Base-by-base conservation (phyloP, 352 stramenopile genomes). In the Pythium brassicae region DNA sequence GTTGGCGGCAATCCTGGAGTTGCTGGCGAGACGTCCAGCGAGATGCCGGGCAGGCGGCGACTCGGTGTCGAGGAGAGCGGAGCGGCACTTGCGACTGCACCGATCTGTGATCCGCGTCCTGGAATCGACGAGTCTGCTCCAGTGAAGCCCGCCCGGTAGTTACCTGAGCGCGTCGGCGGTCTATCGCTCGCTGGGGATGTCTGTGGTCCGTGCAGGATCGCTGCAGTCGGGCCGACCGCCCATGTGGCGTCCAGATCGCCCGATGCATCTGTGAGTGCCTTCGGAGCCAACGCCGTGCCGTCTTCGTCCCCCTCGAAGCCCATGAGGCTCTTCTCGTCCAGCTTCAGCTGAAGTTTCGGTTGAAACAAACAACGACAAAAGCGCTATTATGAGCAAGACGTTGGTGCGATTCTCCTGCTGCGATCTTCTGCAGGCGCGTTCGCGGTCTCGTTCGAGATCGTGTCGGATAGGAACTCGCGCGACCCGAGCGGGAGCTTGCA, bases 401-500 rank as follows among this genome's bases (percentile, higher is more conserved):
- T n/a, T n/a, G n/a, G n/a, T n/a, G n/a, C n/a, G n/a, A n/a, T n/a
- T n/a, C n/a, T n/a, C n/a, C n/a, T n/a, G 47, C 49, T 12, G 62
- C 70, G 14, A 92, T 74, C n/a, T 58, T 37, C 7, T 84, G 63
- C 4, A 93, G n/a, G 62, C 11, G 61, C 61, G 4, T 53, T 58
- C 8, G 70, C 44, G 2, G 74, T 79, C 62, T 93, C 78, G 29
- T 63, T 62, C 37, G 80, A 68, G 23, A 93, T 90, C 12, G 72
- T 75, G 1, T 76, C 64, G 58, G 91, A 93, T 12, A 78, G 62
- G 46, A 85, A 90, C 59, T 85, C 72, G 0, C 80, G 73, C 2
- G 83, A 82, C 48, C 89, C 80, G 25, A 83, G 68, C 5, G 63
- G 43, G 1, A 90, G 63, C 34, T 72, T 72, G 43, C 74, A 70